Percentiles rank a stretch among this genome's conserved stretches.
These are phyloP conservation scores for Gaultheria prostrata DNA, from an alignment of 148 eudicot genomes.

Conservation along the genomic window DNA sequence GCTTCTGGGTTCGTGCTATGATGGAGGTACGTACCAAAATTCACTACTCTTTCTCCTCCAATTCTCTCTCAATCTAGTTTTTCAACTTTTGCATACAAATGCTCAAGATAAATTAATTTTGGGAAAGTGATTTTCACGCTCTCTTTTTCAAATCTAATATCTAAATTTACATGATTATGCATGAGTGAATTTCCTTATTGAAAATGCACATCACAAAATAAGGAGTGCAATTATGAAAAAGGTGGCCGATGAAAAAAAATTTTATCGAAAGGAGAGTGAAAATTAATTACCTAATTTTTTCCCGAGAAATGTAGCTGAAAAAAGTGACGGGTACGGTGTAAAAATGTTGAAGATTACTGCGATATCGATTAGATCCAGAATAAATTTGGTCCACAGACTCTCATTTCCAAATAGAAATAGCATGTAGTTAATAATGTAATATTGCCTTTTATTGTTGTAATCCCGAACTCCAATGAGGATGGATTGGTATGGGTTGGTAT, in stretches of 20 bases:
- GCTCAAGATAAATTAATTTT: too few relatives aligned
- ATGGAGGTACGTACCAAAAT: slow-evolving; percentile 79
- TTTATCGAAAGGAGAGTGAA: too few relatives aligned
- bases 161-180: too few relatives aligned
- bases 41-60: slow-evolving; percentile 26
- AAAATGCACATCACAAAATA: too few relatives aligned
- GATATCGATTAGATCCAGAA: neutral
- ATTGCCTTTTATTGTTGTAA: neutral
- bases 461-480: neutral
- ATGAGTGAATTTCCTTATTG: too few relatives aligned
- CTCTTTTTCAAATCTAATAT: too few relatives aligned
- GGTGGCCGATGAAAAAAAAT: too few relatives aligned
- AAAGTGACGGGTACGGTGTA: too few relatives aligned
- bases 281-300: neutral
- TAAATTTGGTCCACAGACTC: neutral
- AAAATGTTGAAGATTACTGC: too few relatives aligned
- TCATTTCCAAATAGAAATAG: neutral
- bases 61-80: too few relatives aligned
- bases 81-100: neutral
- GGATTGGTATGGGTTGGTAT: neutral
- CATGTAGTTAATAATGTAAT: neutral
- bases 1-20: slow-evolving; percentile 82
- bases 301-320: neutral
- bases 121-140: too few relatives aligned
- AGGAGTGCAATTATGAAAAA: too few relatives aligned